Conservation (phyloP, 768 basidiomycete genomes). For the Gelatoporia subvermispora region DNA sequence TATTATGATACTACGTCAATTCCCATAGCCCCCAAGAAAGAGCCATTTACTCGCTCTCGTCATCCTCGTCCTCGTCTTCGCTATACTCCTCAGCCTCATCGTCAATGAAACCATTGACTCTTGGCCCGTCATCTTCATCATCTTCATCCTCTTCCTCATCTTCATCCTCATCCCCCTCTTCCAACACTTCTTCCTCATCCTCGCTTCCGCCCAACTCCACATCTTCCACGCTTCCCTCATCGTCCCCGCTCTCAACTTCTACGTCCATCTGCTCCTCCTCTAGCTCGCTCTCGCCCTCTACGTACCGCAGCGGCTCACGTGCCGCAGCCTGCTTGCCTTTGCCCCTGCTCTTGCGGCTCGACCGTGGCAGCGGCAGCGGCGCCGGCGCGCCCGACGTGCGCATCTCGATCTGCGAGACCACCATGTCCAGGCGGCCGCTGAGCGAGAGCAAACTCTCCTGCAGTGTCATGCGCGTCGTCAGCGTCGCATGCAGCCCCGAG, state of each 20-base stretch:
- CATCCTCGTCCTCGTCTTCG: constrained; percentile 50
- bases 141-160: constrained; percentile 53
- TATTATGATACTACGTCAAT: background rate
- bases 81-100: constrained; percentile 56
- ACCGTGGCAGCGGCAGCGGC: constrained; percentile 36
- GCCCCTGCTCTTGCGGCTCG: constrained; percentile 11
- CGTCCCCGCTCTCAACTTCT: constrained; percentile 57
- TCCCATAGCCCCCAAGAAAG: background rate
- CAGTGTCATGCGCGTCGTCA: constrained; percentile 73
- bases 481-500: constrained; percentile 75
- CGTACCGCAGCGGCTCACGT: constrained; percentile 45
- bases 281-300: constrained; percentile 78
- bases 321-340: constrained; percentile 33
- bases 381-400: constrained; percentile 70
- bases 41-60: constrained; percentile 21
- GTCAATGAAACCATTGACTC: constrained; percentile 43
- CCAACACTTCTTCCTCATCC: constrained; percentile 44
- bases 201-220: constrained; percentile 68
- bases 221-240: constrained; percentile 74
- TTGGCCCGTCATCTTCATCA: constrained; percentile 44
- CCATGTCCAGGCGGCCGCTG: constrained; percentile 88
- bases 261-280: constrained; percentile 51
- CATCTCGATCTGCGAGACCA: constrained; percentile 89
- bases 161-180: constrained; percentile 38
- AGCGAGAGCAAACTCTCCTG: constrained; percentile 83